These are phyloP conservation scores for Escallonia rubra DNA, from an alignment of 129 eudicot species.

Conservation along the genomic window DNA sequence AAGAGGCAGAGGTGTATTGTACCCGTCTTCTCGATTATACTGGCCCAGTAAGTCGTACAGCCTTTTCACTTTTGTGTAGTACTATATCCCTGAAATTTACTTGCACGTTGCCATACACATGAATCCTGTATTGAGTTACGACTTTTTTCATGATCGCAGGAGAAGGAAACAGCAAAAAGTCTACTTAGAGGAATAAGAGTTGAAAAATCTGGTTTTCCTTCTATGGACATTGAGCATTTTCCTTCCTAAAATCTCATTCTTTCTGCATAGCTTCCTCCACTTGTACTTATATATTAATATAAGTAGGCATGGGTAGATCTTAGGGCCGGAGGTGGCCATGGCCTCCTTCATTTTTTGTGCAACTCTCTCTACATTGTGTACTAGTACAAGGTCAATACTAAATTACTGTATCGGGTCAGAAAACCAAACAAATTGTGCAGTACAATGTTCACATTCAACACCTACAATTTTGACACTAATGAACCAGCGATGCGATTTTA, in stretches of 20 bases:
- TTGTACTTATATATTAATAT: too few species aligned
- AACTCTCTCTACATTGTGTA: too few species aligned
- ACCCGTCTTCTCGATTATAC: slow-evolving; percentile 84
- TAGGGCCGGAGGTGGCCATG: too few species aligned
- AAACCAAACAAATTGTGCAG: too few species aligned
- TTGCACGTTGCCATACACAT: neutral
- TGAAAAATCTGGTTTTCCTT: slow-evolving; percentile 41
- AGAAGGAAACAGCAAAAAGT: slow-evolving; percentile 80
- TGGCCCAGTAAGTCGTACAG: slow-evolving; percentile 73
- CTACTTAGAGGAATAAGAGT: slow-evolving; percentile 63
- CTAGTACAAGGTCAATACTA: too few species aligned
- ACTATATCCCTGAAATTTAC: neutral
- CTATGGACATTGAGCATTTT: slow-evolving; percentile 42
- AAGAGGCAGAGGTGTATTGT: slow-evolving; percentile 86
- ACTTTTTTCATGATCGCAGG: slow-evolving; percentile 40
- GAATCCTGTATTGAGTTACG: neutral
- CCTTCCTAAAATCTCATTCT: slow-evolving; percentile 12
- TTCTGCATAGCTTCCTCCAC: neutral
- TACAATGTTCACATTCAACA: too few species aligned
- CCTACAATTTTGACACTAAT: too few species aligned
- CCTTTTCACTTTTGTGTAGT: neutral
- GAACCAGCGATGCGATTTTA: too few species aligned
- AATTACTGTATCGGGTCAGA: too few species aligned
- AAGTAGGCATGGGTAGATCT: too few species aligned
- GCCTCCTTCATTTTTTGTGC: too few species aligned